Conservation (phyloP, 495 filamentous ascomycete species). For the Podospora anserina region DNA sequence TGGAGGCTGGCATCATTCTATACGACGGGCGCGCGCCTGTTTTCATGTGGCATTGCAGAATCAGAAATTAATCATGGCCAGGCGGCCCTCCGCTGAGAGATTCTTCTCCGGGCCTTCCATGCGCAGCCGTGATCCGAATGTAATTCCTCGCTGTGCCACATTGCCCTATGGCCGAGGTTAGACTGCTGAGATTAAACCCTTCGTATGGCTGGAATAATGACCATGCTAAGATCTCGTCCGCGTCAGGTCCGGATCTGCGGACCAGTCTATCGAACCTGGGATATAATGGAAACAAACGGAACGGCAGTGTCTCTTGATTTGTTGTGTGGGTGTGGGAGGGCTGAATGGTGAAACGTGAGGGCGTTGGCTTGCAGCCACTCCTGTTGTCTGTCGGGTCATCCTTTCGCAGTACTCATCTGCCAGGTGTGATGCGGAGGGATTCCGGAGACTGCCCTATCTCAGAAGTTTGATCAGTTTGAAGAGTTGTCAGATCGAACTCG, state of each 20-base stretch:
- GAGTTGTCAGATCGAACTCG: background rate
- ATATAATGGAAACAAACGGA: slow-evolving; percentile 2
- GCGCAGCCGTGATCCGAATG: background rate
- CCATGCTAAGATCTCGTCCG: background rate
- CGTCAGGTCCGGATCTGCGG: background rate
- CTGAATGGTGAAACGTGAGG: slow-evolving; percentile 22
- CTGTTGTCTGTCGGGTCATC: slow-evolving; percentile 16
- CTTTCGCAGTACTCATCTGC: background rate
- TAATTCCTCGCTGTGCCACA: background rate
- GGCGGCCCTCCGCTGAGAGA: background rate
- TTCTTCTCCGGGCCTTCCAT: background rate
- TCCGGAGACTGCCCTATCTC: background rate
- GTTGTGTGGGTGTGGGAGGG: slow-evolving; percentile 8
- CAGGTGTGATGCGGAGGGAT: background rate
- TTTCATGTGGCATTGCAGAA: background rate
- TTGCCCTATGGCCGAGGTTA: background rate
- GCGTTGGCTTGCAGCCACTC: slow-evolving; percentile 17
- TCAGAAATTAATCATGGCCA: background rate
- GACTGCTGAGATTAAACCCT: background rate
- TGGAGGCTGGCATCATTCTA: slow-evolving; percentile 9
- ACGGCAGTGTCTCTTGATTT: background rate
- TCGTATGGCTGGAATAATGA: background rate
- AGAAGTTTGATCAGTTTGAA: background rate
- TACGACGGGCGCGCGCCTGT: background rate
- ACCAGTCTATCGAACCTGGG: background rate